phyloP scores from a whole-genome alignment of 1,139 yeast species.

The Nakaseomyces nivariensis region DNA sequence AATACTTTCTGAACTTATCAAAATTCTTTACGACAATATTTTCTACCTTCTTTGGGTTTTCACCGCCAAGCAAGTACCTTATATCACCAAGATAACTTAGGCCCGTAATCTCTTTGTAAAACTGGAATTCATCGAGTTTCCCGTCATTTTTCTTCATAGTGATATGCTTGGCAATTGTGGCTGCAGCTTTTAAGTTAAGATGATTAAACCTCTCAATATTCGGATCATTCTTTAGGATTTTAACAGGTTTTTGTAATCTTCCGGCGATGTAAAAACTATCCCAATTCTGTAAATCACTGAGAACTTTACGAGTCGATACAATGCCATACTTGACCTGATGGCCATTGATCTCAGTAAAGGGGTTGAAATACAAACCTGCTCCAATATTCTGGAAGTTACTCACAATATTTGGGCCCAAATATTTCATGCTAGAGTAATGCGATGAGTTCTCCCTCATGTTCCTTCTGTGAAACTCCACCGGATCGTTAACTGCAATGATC shows the following conservation, averaged over 20 bases:
- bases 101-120: conserved; percentile 69
- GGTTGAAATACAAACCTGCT: conserved; percentile 90
- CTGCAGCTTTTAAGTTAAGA: conserved; percentile 67
- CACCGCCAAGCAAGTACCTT: conserved; percentile 79
- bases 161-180: conserved; percentile 56
- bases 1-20: conserved; percentile 55
- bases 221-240: conserved; percentile 55
- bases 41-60: conserved; percentile 77
- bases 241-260: conserved; percentile 87
- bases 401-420: conserved; percentile 51
- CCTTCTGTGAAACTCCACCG: conserved; percentile 62
- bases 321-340: conserved; percentile 78
- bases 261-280: conserved; percentile 82
- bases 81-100: conserved; percentile 88
- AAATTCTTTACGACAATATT: conserved; percentile 80
- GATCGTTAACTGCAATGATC: conserved; percentile 72
- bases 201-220: conserved; percentile 59
- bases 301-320: conserved; percentile 49
- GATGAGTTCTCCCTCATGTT: conserved; percentile 56
- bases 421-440: conserved; percentile 66
- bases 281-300: conserved; percentile 74
- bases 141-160: conserved; percentile 34
- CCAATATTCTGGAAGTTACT: conserved; percentile 62
- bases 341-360: conserved; percentile 61
- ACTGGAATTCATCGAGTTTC: conserved; percentile 48